phyloP scores from a whole-genome alignment of 2,329 filamentous ascomycete genomes.

The Colletotrichum lindemuthianum region DNA sequence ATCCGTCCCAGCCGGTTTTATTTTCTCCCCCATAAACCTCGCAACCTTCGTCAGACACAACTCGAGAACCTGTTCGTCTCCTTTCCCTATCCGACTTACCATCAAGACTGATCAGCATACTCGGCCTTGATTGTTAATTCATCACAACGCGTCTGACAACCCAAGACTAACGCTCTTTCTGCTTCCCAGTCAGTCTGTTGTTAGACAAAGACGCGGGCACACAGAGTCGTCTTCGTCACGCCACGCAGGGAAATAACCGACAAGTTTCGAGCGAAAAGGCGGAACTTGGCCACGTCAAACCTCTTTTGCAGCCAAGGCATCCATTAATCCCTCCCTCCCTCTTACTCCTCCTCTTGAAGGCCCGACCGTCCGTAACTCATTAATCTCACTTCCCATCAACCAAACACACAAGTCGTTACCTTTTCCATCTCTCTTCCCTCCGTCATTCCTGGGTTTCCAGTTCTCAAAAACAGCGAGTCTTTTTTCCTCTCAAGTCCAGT shows the following conservation, averaged over 20 bases:
- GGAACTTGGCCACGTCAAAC: conserved; percentile 34
- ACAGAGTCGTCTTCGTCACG: conserved; percentile 29
- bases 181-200: conserved; percentile 1
- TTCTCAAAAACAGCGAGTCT: conserved; percentile 3
- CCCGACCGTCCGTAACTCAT: conserved; percentile 29
- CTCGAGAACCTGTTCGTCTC: conserved; percentile 11
- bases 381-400: conserved; percentile 19
- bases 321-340: conserved; percentile 11
- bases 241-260: conserved; percentile 35
- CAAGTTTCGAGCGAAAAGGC: conserved; percentile 35
- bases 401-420: not conserved
- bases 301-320: conserved; percentile 35
- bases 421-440: conserved; percentile 8
- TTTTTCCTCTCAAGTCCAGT: not conserved
- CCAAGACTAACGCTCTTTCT: not conserved
- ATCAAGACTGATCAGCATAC: not conserved
- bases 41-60: conserved; percentile 19
- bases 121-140: conserved; percentile 6
- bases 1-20: conserved; percentile 21
- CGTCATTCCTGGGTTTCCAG: not conserved
- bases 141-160: conserved; percentile 2
- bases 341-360: conserved; percentile 14
- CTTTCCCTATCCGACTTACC: not conserved
- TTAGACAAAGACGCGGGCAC: conserved; percentile 23
- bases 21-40: conserved; percentile 6